These are phyloP conservation scores for Skeletonema potamos DNA, from an alignment of 108 stramenopile species.

Conservation along the genomic window DNA sequence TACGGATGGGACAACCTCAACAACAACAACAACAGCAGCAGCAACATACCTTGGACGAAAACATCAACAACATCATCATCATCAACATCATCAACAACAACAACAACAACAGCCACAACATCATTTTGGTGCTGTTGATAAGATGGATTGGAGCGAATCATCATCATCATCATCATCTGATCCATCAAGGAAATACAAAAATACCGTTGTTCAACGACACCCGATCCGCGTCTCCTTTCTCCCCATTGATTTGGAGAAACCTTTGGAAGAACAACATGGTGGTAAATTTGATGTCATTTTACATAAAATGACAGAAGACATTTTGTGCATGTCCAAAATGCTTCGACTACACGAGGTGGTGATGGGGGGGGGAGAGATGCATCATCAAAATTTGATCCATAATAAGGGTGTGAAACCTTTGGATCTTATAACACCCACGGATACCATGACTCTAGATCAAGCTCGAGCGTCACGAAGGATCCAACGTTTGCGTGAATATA, in stretches of 20 bases:
- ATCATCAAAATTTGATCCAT: background rate
- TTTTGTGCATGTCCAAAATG: slow-evolving; percentile 60
- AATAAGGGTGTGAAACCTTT: background rate
- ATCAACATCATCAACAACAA: background rate
- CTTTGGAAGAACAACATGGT: slow-evolving; percentile 82
- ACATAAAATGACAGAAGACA: slow-evolving; percentile 89
- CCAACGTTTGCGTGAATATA: slow-evolving; percentile 64
- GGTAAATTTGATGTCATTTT: slow-evolving; percentile 82
- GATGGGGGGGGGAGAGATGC: slow-evolving; percentile 1
- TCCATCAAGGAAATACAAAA: background rate
- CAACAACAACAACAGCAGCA: slow-evolving; percentile 9
- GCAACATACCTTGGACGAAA: background rate
- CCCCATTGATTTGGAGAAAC: slow-evolving; percentile 74
- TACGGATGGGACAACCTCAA: background rate
- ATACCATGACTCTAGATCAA: slow-evolving; percentile 25
- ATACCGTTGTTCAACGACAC: slow-evolving; percentile 9
- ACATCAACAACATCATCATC: background rate
- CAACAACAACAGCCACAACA: background rate
- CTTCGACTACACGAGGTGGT: slow-evolving; percentile 8
- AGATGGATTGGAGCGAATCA: background rate
- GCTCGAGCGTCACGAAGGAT: slow-evolving; percentile 59
- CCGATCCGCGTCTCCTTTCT: slow-evolving; percentile 81
- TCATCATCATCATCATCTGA: background rate
- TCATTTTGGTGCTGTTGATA: background rate
- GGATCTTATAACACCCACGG: slow-evolving; percentile 2